A percentile compares a stretch with the other conserved stretches of the same genome.
These are phyloP conservation scores for Elsinoe batatas DNA, from an alignment of 2,329 filamentous ascomycete genomes.

Conservation along the genomic window DNA sequence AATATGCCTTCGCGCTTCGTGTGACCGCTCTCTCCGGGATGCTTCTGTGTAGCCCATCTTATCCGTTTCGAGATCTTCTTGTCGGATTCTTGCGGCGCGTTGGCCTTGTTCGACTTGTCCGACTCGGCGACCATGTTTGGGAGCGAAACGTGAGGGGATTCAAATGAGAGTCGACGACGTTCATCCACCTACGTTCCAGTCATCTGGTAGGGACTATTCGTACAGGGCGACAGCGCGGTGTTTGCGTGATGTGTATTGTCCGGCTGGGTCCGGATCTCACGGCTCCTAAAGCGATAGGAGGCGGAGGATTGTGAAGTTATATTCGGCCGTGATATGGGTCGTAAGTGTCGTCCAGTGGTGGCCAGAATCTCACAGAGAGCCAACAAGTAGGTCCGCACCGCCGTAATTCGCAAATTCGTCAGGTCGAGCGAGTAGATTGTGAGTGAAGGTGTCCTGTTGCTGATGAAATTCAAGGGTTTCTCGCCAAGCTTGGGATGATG, in stretches of 20 bases:
- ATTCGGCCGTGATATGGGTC: conserved; percentile 1
- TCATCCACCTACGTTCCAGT: not conserved
- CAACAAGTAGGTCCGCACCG: not conserved
- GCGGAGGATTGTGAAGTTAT: not conserved
- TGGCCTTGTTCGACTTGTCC: conserved; percentile 1
- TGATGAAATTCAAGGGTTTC: conserved; percentile 9
- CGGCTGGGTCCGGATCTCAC: conserved; percentile 10
- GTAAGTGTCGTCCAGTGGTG: not conserved
- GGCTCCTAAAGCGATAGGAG: conserved; percentile 8
- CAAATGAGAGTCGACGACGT: not conserved
- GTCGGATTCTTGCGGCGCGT: conserved; percentile 6
- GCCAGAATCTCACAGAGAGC: not conserved
- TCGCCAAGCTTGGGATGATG: conserved; percentile 11
- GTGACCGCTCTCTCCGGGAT: conserved; percentile 62
- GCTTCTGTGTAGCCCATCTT: conserved; percentile 92
- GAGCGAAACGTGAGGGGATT: not conserved
- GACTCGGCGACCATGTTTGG: conserved; percentile 9
- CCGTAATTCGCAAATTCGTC: not conserved
- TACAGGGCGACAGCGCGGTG: not conserved
- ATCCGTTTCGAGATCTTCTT: conserved; percentile 50
- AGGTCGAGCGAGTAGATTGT: not conserved
- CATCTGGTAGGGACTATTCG: not conserved
- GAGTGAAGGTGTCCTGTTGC: not conserved
- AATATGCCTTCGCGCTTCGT: conserved; percentile 77
- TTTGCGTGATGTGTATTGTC: conserved; percentile 2